Conservation (phyloP, 2,329 filamentous ascomycete species). For the Ophiocordyceps camponoti-leonardi region DNA sequence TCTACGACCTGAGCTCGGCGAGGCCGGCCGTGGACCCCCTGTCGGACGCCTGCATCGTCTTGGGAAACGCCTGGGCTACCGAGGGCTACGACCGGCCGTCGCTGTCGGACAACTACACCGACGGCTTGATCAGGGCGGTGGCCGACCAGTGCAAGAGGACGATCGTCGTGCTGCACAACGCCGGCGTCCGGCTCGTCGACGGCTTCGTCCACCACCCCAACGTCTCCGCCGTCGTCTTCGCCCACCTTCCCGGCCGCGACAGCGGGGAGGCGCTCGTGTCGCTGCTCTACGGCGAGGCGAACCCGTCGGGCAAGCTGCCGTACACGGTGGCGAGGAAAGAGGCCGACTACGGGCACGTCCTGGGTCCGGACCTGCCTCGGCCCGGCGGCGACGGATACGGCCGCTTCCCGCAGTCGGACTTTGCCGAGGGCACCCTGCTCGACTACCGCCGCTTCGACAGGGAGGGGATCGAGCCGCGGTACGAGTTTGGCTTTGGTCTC, state of each 20-base stretch:
- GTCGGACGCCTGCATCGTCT: conserved; percentile 49
- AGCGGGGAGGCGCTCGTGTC: conserved; percentile 69
- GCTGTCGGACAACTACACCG: conserved; percentile 59
- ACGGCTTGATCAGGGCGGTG: conserved; percentile 55
- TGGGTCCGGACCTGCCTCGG: conserved; percentile 38
- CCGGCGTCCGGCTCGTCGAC: conserved; percentile 70
- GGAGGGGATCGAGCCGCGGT: conserved; percentile 25
- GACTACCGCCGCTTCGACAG: conserved; percentile 38
- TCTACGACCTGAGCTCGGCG: conserved; percentile 37
- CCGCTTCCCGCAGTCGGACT: conserved; percentile 34
- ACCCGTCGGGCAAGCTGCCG: conserved; percentile 60
- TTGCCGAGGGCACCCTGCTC: conserved; percentile 31
- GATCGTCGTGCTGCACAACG: conserved; percentile 70
- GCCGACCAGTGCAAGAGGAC: conserved; percentile 37
- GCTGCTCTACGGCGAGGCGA: conserved; percentile 61
- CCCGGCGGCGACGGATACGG: conserved; percentile 45
- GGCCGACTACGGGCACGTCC: conserved; percentile 47
- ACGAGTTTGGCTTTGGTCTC: conserved; percentile 37
- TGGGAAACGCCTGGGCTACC: conserved; percentile 51
- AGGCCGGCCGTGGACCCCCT: conserved; percentile 29
- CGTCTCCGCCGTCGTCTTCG: conserved; percentile 64
- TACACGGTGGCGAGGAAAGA: conserved; percentile 65
- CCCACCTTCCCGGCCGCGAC: conserved; percentile 78
- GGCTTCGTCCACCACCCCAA: conserved; percentile 61
- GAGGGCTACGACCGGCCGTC: conserved; percentile 51